These are phyloP conservation scores for Croton laevigatus DNA, from an alignment of 441 rosid genomes.

Conservation along the genomic window DNA sequence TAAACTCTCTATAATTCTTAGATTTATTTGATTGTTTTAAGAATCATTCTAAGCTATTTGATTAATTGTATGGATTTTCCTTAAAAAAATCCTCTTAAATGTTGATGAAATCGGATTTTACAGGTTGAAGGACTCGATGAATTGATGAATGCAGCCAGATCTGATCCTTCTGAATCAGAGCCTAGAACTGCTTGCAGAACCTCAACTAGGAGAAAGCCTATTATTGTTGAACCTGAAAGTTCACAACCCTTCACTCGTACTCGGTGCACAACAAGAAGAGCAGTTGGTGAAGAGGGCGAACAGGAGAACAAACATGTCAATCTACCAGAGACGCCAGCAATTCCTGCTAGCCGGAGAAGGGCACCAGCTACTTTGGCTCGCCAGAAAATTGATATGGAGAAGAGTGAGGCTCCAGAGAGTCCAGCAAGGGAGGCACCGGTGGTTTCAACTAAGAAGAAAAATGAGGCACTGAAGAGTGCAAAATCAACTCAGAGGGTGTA, in stretches of 20 bases:
- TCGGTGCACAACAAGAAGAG: constrained; percentile 43
- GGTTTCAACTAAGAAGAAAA: constrained; percentile 31
- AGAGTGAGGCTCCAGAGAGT: constrained; percentile 31
- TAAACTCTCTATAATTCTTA: neutral
- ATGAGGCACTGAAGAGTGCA: constrained; percentile 26
- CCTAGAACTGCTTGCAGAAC: constrained; percentile 45
- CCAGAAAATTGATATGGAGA: constrained; percentile 26
- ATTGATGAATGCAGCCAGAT: constrained; percentile 31
- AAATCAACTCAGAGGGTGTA: constrained; percentile 40
- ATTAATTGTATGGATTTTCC: neutral
- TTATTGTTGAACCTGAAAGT: constrained; percentile 43
- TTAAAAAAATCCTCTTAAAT: no score
- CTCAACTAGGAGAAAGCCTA: constrained; percentile 48
- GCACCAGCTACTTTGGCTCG: constrained; percentile 33
- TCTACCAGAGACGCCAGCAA: constrained; percentile 37
- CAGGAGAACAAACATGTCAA: constrained; percentile 42
- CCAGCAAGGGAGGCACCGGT: constrained; percentile 40
- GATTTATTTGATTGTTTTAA: neutral
- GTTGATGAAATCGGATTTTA: neutral
- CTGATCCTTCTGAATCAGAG: constrained; percentile 23
- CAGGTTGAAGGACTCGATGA: constrained; percentile 90
- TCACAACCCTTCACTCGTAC: constrained; percentile 42
- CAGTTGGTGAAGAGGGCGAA: constrained; percentile 35
- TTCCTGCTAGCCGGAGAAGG: constrained; percentile 34
- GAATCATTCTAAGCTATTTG: neutral